Evolutionary conservation across 306 rosid species (phyloP).

Genomic region (Echinosophora koreensis): DNA sequence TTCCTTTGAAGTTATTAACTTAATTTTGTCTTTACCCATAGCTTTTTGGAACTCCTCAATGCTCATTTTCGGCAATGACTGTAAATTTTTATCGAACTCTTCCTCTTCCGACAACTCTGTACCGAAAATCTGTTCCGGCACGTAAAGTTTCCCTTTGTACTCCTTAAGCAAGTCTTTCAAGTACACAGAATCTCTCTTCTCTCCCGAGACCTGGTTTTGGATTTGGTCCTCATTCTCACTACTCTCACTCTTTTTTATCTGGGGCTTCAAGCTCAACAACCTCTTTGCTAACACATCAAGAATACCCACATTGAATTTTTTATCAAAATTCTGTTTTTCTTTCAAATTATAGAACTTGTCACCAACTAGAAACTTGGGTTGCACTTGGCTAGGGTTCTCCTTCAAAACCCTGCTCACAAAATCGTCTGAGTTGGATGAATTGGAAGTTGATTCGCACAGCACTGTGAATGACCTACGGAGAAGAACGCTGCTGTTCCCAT

Average conservation of each 20-base stretch:
- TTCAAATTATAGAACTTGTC: slow-evolving; percentile 70
- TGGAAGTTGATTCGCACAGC: slow-evolving; percentile 57
- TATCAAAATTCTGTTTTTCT: slow-evolving; percentile 68
- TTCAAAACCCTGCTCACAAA: slow-evolving; percentile 80
- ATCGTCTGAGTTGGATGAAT: slow-evolving; percentile 60
- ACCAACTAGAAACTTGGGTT: slow-evolving; percentile 78
- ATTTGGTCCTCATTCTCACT: slow-evolving; percentile 51
- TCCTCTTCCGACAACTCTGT: slow-evolving; percentile 75
- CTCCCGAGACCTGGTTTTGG: slow-evolving; percentile 46
- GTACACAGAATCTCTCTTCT: slow-evolving; percentile 66
- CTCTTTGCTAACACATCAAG: slow-evolving; percentile 55
- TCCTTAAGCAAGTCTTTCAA: slow-evolving; percentile 84
- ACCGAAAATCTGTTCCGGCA: slow-evolving; percentile 91
- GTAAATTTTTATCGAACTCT: slow-evolving; percentile 60
- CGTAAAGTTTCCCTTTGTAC: slow-evolving; percentile 92
- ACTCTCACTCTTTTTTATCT: slow-evolving; percentile 43
- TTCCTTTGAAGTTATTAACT: slow-evolving; percentile 75
- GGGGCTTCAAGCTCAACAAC: slow-evolving; percentile 52
- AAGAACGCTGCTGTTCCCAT: slow-evolving; percentile 44
- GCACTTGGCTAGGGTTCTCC: slow-evolving; percentile 95
- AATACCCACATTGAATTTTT: slow-evolving; percentile 52
- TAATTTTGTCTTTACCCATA: slow-evolving; percentile 68
- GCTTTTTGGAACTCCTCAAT: slow-evolving; percentile 75
- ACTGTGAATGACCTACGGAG: slow-evolving; percentile 57
- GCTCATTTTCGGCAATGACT: slow-evolving; percentile 77